Percentiles rank a stretch among this genome's conserved stretches.
Evolutionary conservation across 345 rosid species (phyloP).

Genomic region (Euphorbia peplus): DNA sequence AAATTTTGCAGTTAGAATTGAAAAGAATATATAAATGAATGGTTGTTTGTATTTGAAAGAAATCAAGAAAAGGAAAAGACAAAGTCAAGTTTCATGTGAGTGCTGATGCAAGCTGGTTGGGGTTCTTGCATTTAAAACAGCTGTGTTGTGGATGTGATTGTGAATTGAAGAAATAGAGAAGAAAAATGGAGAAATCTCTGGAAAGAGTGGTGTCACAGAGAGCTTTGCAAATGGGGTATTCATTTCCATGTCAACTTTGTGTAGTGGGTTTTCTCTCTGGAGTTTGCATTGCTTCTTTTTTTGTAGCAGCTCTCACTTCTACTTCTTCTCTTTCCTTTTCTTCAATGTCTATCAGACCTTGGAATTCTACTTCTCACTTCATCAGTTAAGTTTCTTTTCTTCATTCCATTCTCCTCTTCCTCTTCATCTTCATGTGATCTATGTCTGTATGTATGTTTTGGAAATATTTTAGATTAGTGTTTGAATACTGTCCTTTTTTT

Average conservation of each 20-base stretch:
- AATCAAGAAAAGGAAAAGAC: not conserved
- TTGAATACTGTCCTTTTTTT: no score
- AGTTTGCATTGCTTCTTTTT: conserved; percentile 75
- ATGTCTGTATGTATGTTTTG: not conserved
- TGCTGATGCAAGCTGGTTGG: conserved; percentile 22
- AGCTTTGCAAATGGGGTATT: conserved; percentile 77
- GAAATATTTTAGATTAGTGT: no score
- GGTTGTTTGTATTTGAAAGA: conserved; percentile 16
- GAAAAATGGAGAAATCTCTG: conserved; percentile 63
- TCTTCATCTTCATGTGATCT: no score
- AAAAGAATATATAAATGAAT: not conserved
- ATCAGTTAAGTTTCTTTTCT: conserved; percentile 45
- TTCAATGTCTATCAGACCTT: conserved; percentile 39
- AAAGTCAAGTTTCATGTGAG: conserved; percentile 26
- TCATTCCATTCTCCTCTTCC: no score
- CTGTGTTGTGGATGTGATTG: not conserved
- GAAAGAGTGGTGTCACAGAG: conserved; percentile 81
- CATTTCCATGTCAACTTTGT: conserved; percentile 89
- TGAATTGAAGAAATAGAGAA: not conserved
- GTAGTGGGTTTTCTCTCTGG: conserved; percentile 88
- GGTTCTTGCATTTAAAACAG: not conserved
- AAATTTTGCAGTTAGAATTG: not conserved
- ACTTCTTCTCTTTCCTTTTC: conserved; percentile 54
- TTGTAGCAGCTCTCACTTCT: conserved; percentile 84
- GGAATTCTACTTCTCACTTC: conserved; percentile 53